Conservation (phyloP, 371 early-diverging fungal species). For the Paraphysoderma sedebokerense region DNA sequence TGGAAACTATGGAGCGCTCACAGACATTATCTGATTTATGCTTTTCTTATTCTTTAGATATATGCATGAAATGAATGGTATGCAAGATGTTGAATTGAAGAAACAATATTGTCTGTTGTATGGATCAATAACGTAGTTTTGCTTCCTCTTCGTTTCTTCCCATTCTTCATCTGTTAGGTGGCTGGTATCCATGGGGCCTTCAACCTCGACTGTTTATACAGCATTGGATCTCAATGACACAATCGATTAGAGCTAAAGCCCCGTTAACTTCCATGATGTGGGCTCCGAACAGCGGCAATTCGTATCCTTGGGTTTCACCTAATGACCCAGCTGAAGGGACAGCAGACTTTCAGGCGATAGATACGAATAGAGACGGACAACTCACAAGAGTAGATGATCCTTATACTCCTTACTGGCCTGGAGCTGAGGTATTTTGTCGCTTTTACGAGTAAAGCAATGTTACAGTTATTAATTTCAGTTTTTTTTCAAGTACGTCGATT, state of each 20-base stretch:
- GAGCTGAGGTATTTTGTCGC: not conserved
- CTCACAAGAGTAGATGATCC: not conserved
- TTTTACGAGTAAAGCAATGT: not conserved
- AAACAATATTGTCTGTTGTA: too few relatives aligned
- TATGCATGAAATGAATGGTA: constrained; percentile 1
- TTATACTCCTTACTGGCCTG: not conserved
- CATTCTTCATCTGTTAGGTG: too few relatives aligned
- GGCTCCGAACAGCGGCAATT: not conserved
- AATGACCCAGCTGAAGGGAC: not conserved
- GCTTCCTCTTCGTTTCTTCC: too few relatives aligned
- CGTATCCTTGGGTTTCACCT: not conserved
- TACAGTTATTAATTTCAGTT: not conserved
- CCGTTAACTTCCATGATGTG: not conserved
- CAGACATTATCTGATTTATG: too few relatives aligned
- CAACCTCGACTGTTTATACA: not conserved
- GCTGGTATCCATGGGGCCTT: not conserved
- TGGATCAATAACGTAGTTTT: too few relatives aligned
- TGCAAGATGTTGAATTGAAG: too few relatives aligned
- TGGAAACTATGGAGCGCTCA: too few relatives aligned
- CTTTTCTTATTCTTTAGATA: too few relatives aligned
- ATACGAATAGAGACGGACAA: not conserved
- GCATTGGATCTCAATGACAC: not conserved
- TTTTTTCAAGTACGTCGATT: not conserved
- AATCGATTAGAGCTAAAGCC: not conserved
- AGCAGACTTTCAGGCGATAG: not conserved